Evolutionary conservation across 306 rosid species (phyloP).

Genomic region (Fragaria ananassa): DNA sequence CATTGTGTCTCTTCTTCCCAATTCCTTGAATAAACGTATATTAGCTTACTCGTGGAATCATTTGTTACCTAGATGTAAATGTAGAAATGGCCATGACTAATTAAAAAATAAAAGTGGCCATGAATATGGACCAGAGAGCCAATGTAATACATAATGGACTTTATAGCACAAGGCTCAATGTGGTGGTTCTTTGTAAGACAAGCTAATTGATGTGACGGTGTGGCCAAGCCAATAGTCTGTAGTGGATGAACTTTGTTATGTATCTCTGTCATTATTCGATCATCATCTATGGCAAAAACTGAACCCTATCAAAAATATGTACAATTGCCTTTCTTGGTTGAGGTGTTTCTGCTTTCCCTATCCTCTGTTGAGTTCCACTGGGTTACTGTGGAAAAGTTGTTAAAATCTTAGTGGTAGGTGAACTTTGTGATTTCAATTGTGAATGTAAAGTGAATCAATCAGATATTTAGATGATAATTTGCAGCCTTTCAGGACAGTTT

Average conservation of each 20-base stretch:
- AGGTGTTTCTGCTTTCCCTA: not conserved
- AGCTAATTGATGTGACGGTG: not conserved
- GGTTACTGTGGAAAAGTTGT: not conserved
- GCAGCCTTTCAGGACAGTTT: not conserved
- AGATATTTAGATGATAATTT: not conserved
- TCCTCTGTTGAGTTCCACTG: not conserved
- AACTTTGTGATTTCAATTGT: not conserved
- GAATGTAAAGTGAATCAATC: not conserved
- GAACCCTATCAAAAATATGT: not conserved
- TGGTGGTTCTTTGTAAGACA: not conserved
- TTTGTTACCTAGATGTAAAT: not conserved
- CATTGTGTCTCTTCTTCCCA: not conserved
- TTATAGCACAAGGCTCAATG: not conserved
- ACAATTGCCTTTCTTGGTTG: not conserved
- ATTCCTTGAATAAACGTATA: not conserved
- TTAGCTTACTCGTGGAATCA: not conserved
- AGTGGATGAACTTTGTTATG: not conserved
- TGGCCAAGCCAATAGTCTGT: not conserved
- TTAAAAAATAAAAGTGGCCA: not conserved
- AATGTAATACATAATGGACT: not conserved
- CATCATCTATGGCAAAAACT: not conserved
- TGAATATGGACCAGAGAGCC: not conserved
- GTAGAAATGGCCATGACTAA: not conserved
- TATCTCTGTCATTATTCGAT: not conserved
- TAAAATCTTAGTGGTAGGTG: not conserved